Base-by-base conservation (phyloP, 805 yeast genomes). In the Starmera dryadoides region DNA sequence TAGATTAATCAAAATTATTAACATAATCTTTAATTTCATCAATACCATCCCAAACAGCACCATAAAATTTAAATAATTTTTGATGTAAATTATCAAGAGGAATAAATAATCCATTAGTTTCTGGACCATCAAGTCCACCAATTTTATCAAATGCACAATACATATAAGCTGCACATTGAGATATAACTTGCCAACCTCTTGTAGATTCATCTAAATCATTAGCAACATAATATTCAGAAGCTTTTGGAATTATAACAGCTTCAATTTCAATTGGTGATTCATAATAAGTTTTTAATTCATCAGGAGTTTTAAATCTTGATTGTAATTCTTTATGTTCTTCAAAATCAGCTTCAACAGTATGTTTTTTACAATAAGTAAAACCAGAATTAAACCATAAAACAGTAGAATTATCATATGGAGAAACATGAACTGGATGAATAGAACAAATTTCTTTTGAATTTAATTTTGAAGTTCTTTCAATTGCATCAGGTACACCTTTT, bases 361-460 rank as follows among this genome's bases (percentile, higher is more conserved):
- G 55, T 28, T 55, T 50, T 46, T 63, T 62, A 56, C 85, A 78
- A 36, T 58, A 65, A 30, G 62, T 53, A 51, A 75, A 73, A 0
- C 85, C 85, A 2, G 81, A 73, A 47, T 77, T 78, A 44, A 77
- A 64, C 84, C 85, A 78, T 3, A 77, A 49, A 28, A 77, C 50
- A 1, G 75, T 64, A 21, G 60, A 59, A 36, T 68, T 56, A 51
- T 75, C 80, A 25, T 56, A 63, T 34, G 70, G 72, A 26, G 64
- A 59, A 11, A 78, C 46, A 51, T 78, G 84, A 2, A 74, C 81
- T 0, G 84, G 82, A 50, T 77, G 83, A 23, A 75, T 72, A 0
- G 81, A 70, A 49, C 83, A 77, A 15, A 77, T 47, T 48, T 75
- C 79, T 19, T 62, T 56, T 1, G 57, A 43, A 28, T 49, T 48